A percentile compares a stretch with the other conserved stretches of the same genome.
Conservation (phyloP, 164 flowering plant genomes). For the Taxillus chinensis region DNA sequence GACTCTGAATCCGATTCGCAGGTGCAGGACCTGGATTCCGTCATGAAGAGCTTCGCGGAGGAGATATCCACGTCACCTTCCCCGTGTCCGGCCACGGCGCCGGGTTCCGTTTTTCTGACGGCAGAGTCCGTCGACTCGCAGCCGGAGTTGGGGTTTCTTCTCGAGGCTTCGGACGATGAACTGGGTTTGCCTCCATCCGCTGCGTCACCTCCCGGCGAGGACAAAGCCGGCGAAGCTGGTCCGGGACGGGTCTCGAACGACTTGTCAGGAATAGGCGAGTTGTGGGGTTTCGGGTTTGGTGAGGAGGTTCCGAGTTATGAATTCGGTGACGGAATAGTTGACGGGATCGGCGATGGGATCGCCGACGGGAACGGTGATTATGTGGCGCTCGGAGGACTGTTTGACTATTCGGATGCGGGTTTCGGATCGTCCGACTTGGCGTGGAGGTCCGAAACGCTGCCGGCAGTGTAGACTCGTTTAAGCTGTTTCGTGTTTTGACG, state of each 20-base stretch:
- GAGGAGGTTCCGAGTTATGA: constrained; percentile 38
- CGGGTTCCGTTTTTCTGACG: constrained; percentile 7
- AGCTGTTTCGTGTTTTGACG: constrained; percentile 13
- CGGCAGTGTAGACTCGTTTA: too few species aligned
- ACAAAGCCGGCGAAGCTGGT: constrained; percentile 8
- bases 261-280: constrained; percentile 24
- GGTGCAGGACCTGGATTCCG: constrained; percentile 40
- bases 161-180: constrained; percentile 77
- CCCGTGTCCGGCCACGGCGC: constrained; percentile 5
- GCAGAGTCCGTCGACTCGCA: constrained; percentile 28
- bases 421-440: too few species aligned
- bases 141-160: constrained; percentile 49
- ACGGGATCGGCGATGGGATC: constrained; percentile 17
- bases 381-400: constrained; percentile 39
- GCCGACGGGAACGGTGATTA: constrained; percentile 16
- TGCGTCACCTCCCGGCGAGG: constrained; percentile 6
- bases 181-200: constrained; percentile 61
- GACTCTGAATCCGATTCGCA: constrained; percentile 26
- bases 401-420: constrained; percentile 30
- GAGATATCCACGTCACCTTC: constrained; percentile 21
- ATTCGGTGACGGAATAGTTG: constrained; percentile 13
- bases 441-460: background rate
- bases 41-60: constrained; percentile 54
- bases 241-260: constrained; percentile 10
- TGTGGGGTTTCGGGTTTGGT: constrained; percentile 33